Evolutionary conservation across 139 green algal species (phyloP).

Genomic region (Limnomonas spitsbergensis): DNA sequence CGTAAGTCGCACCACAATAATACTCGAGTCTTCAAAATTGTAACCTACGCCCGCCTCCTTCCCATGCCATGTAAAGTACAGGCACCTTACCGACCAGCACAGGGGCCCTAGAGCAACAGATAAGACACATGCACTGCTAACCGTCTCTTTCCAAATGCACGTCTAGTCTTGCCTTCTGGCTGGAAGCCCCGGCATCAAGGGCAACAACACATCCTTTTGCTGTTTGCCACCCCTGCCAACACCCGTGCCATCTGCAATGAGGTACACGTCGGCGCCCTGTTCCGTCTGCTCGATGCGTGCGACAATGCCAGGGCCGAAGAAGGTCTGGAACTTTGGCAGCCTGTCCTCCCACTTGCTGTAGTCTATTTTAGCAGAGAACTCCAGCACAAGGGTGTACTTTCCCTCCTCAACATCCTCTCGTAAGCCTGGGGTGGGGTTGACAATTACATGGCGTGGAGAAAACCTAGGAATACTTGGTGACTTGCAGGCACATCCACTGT

Average conservation of each 20-base stretch:
- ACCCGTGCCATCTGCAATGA: slow-evolving; percentile 75
- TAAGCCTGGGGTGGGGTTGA: slow-evolving; percentile 44
- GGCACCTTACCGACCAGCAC: too few relatives aligned
- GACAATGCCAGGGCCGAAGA: slow-evolving; percentile 89
- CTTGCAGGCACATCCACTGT: neutral
- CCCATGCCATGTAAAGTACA: too few relatives aligned
- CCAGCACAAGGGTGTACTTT: slow-evolving; percentile 79
- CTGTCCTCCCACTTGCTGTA: slow-evolving; percentile 41
- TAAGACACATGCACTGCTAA: too few relatives aligned
- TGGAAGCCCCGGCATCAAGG: slow-evolving; percentile 82
- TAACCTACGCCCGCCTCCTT: too few relatives aligned
- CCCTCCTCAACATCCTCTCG: slow-evolving; percentile 72
- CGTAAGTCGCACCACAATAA: too few relatives aligned
- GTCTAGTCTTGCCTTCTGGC: slow-evolving; percentile 37
- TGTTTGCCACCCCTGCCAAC: slow-evolving; percentile 55
- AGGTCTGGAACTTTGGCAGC: slow-evolving; percentile 79
- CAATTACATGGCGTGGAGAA: neutral
- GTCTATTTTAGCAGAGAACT: slow-evolving; percentile 72
- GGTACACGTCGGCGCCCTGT: slow-evolving; percentile 65
- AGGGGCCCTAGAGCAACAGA: too few relatives aligned
- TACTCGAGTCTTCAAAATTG: too few relatives aligned
- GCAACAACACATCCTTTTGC: slow-evolving; percentile 86
- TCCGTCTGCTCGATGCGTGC: neutral
- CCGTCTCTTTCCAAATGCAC: too few relatives aligned
- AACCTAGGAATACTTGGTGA: neutral